Evolutionary conservation across 345 rosid genomes (phyloP), one percentile per base, ranked within the genome.

Genomic region (Brassica napus): DNA sequence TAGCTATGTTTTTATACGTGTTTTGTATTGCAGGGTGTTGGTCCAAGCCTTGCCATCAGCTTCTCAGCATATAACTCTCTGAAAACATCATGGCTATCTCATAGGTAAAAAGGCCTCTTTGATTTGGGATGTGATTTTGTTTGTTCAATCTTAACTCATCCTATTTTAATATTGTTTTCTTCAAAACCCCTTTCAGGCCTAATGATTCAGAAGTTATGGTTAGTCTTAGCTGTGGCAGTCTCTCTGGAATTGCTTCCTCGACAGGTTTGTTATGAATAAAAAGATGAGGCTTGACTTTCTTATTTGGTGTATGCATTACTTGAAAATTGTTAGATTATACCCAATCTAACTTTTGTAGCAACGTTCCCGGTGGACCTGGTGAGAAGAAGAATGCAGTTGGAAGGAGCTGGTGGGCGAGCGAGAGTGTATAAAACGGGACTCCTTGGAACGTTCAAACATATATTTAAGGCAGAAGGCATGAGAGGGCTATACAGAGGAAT

Each of bases 311-410:
- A 37, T 52, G 7, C 37, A 4, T 58, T 63, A 76, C 57, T 60
- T 49, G 47, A 66, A 11, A 81, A 24, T 59, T 57, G 68, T 34
- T 71, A 47, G 42, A 23, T 28, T 26, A 54, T 61, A 14, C 37
- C 65, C 10, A 6, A 34, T 35, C 15, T 32, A 31, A 62, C n/a
- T 28, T 52, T 11, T 87, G 87, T 87, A 94, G 98, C 78, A 68
- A 94, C 97, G 65, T 94, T 94, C 87, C 96, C 98, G 1, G 71
- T 90, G 84, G 98, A 94, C 87, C 90, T 93, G 81, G 94, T 94
- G 87, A 90, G 98, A 84, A 86, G 98, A 68, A 87, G 97, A 69
- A 94, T 90, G 87, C 98, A 94, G 73, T 82, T 90, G 59, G 98
- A 94, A 85, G 98, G 98, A 65, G 96, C 89, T 14, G 97, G 94